Percentiles rank a stretch among this genome's conserved stretches.
Evolutionary conservation across 257 asterid genomes (phyloP).

Genomic region (Lycium barbarum): DNA sequence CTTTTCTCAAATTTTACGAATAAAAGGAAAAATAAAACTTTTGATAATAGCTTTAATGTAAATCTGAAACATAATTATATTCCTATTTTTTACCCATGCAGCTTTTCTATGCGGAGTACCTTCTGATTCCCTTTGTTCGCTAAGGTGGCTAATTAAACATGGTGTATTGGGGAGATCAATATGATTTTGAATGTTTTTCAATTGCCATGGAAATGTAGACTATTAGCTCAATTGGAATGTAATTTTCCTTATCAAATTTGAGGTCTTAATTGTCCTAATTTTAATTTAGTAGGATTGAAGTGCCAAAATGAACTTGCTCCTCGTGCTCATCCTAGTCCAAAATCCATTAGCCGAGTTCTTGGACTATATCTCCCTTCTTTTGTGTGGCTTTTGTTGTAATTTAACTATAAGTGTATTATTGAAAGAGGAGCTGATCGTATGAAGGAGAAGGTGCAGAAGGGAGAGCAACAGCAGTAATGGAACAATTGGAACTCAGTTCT

Average conservation of each 20-base stretch:
- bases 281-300: not conserved
- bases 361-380: too few relatives aligned
- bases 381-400: too few relatives aligned
- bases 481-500: too few relatives aligned
- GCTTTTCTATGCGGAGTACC: conserved; percentile 34
- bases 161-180: not conserved
- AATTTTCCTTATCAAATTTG: not conserved
- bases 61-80: not conserved
- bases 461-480: too few relatives aligned
- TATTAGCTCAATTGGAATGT: not conserved
- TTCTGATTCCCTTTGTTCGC: conserved; percentile 35
- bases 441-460: too few relatives aligned
- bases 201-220: not conserved
- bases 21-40: not conserved
- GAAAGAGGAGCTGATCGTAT: too few relatives aligned
- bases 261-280: not conserved
- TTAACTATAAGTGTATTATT: too few relatives aligned
- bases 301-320: not conserved
- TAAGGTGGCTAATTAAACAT: conserved; percentile 8
- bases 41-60: not conserved
- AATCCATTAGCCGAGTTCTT: too few relatives aligned
- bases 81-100: not conserved
- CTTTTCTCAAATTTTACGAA: not conserved
- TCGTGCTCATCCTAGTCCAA: not conserved
- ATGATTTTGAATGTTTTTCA: not conserved